Evolutionary conservation across 2,329 filamentous ascomycete species (phyloP), one percentile per base, ranked within the genome.

Genomic region (Xylariales sp.): DNA sequence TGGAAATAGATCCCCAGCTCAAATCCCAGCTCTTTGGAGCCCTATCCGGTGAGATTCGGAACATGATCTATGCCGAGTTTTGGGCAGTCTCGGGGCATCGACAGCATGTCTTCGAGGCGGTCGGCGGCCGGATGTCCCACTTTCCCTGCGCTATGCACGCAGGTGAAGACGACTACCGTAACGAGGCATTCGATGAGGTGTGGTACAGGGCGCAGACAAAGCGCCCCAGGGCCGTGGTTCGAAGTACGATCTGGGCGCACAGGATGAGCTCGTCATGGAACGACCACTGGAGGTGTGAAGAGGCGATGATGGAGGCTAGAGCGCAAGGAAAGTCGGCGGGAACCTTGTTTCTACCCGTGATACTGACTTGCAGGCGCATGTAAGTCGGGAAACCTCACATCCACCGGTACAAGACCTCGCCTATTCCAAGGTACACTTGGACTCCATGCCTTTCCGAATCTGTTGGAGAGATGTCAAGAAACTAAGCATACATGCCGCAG

Each of bases 211-310:
- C 38, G 14, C 42, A 38, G 12, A 37, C 33, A 8, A 44, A 30
- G 23, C 34, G 38, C 7, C 42, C 44, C 10, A 37, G 42, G 4
- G 40, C 42, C 4, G 21, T 47, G 3, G 30, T 40, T 2, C 35
- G 46, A 4, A 40, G 47, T 16, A 38, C 44, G 2, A 37, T 33
- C 20, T 52, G 45, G 46, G 43, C 45, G 2, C 21, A 33, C 29
- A 43, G 47, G 18, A 46, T 50, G 31, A 41, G 42, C 3, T 52
- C 48, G 2, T 27, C 48, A 3, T 48, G 45, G 48, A 29, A 49
- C 13, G 43, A 53, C 28, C 48, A 52, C 29, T 51, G 48, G 51
- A 33, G 21, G n/a, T 50, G 51, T 36, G 45, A 51, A 25, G 48
- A 52, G 32, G 43, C 39, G 16, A 48, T 48, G 49, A 15, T 42